These are phyloP conservation scores for Sodiomyces alkalinus DNA, from an alignment of 2,329 filamentous ascomycete genomes.

Conservation along the genomic window DNA sequence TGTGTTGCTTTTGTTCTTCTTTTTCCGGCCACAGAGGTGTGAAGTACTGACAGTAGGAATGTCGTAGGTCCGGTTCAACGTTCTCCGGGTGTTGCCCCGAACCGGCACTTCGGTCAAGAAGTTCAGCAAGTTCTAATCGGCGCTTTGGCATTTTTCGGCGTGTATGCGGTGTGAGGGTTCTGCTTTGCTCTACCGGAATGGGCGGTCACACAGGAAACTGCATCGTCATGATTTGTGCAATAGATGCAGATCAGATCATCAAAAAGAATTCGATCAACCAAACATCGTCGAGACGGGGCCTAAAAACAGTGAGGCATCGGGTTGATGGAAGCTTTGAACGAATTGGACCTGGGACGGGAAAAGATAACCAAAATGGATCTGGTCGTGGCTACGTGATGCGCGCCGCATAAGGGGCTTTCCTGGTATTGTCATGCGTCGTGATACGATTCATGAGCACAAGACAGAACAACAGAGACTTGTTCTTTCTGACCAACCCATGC, in stretches of 20 bases:
- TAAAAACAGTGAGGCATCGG: no score
- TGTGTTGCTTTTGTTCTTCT: background rate
- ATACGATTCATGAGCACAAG: no score
- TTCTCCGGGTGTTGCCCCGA: slow-evolving; percentile 93
- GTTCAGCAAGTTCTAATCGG: slow-evolving; percentile 93
- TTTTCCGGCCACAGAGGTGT: no score
- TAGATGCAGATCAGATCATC: slow-evolving; percentile 21
- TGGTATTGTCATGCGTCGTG: no score
- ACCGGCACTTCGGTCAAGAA: slow-evolving; percentile 95
- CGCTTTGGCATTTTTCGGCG: slow-evolving; percentile 39
- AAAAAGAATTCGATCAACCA: slow-evolving; percentile 11
- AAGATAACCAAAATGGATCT: no score
- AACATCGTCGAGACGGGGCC: slow-evolving; percentile 3
- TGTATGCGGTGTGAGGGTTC: slow-evolving; percentile 29
- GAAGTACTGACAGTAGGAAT: slow-evolving; percentile 4
- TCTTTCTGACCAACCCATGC: no score
- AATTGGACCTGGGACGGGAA: no score
- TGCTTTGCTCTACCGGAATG: slow-evolving; percentile 15
- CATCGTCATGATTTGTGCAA: slow-evolving; percentile 23
- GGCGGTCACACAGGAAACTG: slow-evolving; percentile 11
- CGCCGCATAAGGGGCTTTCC: no score
- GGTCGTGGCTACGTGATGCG: no score
- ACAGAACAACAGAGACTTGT: no score
- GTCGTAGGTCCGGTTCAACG: slow-evolving; percentile 90
- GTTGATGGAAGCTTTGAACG: no score